Evolutionary conservation across 2,329 filamentous ascomycete genomes (phyloP).

Genomic region (Pezicula carpinea): DNA sequence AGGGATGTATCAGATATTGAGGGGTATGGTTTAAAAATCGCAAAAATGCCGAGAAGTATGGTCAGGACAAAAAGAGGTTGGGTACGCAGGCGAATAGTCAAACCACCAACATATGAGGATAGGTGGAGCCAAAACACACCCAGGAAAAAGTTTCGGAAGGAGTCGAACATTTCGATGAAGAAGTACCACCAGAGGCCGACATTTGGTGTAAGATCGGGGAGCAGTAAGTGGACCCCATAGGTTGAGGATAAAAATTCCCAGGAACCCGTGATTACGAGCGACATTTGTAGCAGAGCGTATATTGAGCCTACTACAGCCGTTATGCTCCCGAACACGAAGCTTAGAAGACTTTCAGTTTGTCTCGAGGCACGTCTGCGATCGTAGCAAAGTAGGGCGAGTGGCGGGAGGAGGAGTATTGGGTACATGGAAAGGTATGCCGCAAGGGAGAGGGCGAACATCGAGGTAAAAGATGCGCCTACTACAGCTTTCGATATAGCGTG

Average conservation of each 20-base stretch:
- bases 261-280: constrained; percentile 70
- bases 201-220: constrained; percentile 91
- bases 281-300: constrained; percentile 63
- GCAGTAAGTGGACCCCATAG: constrained; percentile 86
- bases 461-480: constrained; percentile 64
- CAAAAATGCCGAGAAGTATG: constrained; percentile 82
- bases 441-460: constrained; percentile 80
- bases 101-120: constrained; percentile 79
- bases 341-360: constrained; percentile 30
- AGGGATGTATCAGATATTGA: constrained; percentile 86
- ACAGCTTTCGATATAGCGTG: constrained; percentile 79
- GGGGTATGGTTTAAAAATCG: constrained; percentile 96
- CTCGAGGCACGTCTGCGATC: constrained; percentile 45
- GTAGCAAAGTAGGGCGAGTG: constrained; percentile 74
- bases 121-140: constrained; percentile 98
- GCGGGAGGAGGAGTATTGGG: constrained; percentile 79
- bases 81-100: constrained; percentile 75
- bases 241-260: constrained; percentile 87
- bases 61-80: constrained; percentile 85
- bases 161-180: constrained; percentile 99
- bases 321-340: constrained; percentile 53
- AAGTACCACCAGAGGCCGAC: constrained; percentile 99
- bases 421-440: constrained; percentile 92
- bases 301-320: constrained; percentile 49
- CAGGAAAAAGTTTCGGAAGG: constrained; percentile 94